Evolutionary conservation across 371 early-diverging fungal genomes (phyloP), one percentile per base, ranked within the genome.

Genomic region (Mucor plumbeus): DNA sequence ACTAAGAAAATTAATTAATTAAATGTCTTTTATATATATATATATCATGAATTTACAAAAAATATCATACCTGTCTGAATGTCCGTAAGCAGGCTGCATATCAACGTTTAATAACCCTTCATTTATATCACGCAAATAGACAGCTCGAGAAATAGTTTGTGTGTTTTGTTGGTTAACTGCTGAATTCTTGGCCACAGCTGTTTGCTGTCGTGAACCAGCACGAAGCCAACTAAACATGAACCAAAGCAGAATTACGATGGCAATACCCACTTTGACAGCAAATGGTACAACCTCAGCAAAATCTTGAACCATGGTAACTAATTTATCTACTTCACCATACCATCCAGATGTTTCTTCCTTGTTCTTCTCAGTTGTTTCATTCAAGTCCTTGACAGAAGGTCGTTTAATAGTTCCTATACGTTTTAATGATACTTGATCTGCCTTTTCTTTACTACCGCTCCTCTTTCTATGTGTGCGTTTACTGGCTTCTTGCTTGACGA

Each of bases 91-190:
- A 10, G 77, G 69, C 26, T 68, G 71, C 7, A 64, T 33, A 11
- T 72, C 64, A 0, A 62, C 59, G 41, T 68, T 67, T 1, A 80
- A 47, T 38, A 80, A 50, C 5, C 81, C 84, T 44, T 84, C 81
- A 67, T 87, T 79, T 41, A 87, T 58, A 54, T 87, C 87, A 17
- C 75, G 74, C 38, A 87, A 64, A 65, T 80, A 85, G 5, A 87
- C 86, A 9, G 87, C 83, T 19, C 87, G 76, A 15, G 77, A 75
- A 4, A 39, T 26, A 33, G 69, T 67, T 50, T 60, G 53, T 21
- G 59, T 1, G 7, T 7, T 17, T 14, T 56, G 56, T 5, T 58
- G 33, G 15, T 66, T 19, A 19, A 40, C 53, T 17, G 3, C 35
- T 4, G 34, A 17, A 7, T 50, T 0, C 7, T 35, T 21, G 34